These are phyloP conservation scores for Clitoria ternatea DNA, from an alignment of 306 rosid species.

Conservation along the genomic window DNA sequence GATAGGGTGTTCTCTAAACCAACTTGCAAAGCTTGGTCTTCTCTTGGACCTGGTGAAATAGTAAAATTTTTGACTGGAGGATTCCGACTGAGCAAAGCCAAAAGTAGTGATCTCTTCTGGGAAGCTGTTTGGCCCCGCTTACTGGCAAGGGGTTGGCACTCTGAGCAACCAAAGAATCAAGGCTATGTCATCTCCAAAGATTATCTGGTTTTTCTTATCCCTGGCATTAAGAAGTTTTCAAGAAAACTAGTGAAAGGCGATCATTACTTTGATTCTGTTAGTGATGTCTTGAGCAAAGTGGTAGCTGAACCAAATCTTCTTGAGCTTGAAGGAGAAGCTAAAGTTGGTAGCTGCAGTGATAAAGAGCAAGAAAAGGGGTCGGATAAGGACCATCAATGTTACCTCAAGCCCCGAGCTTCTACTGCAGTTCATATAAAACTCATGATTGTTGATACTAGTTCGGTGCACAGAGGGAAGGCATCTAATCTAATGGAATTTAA, in stretches of 20 bases:
- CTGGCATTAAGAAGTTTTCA: constrained; percentile 66
- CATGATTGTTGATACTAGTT: constrained; percentile 65
- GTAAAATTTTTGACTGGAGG: constrained; percentile 59
- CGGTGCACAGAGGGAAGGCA: constrained; percentile 42
- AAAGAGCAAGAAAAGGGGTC: constrained; percentile 40
- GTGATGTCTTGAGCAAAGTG: constrained; percentile 70
- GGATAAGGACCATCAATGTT: constrained; percentile 49
- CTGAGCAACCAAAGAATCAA: constrained; percentile 68
- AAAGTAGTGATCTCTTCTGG: constrained; percentile 71
- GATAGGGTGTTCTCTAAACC: constrained; percentile 31
- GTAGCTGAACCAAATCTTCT: constrained; percentile 66
- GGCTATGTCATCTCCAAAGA: constrained; percentile 45
- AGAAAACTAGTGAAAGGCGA: constrained; percentile 40
- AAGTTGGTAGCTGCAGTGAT: constrained; percentile 28
- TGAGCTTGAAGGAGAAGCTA: constrained; percentile 54
- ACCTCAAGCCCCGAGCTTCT: constrained; percentile 61
- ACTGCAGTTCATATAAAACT: constrained; percentile 35
- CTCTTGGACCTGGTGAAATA: constrained; percentile 54
- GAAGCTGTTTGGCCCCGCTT: constrained; percentile 53
- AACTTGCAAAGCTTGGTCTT: constrained; percentile 53
- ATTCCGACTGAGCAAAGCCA: constrained; percentile 63
- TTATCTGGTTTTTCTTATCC: constrained; percentile 64
- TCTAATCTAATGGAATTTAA: constrained; percentile 45
- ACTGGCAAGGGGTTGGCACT: constrained; percentile 66
- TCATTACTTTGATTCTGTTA: constrained; percentile 63